A percentile compares a stretch with the other conserved stretches of the same genome.
Conservation (phyloP, 176 grass and related monocot genomes). For the Eleusine coracana region DNA sequence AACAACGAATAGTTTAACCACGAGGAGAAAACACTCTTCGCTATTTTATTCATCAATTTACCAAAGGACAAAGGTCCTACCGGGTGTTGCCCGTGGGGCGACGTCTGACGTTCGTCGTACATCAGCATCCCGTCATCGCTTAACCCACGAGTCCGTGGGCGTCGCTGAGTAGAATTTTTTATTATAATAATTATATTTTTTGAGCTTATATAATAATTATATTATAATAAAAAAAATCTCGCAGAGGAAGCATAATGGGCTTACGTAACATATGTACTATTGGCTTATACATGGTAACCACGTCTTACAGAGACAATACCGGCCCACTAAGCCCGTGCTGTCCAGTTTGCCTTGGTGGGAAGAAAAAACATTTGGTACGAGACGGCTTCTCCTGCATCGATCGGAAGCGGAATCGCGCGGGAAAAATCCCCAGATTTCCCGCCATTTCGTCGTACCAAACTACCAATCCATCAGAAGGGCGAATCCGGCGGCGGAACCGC, state of each 20-base stretch:
- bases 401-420: constrained; percentile 29
- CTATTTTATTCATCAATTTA: too few relatives aligned
- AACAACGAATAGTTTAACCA: neutral
- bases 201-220: too few relatives aligned
- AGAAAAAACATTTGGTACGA: too few relatives aligned
- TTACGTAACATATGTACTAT: neutral
- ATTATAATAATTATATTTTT: too few relatives aligned
- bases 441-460: constrained; percentile 10
- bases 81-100: too few relatives aligned
- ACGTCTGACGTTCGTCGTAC: too few relatives aligned
- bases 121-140: too few relatives aligned
- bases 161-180: neutral
- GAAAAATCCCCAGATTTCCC: constrained; percentile 23
- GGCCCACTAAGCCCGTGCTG: neutral
- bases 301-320: neutral
- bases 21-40: neutral
- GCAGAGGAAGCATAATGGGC: neutral
- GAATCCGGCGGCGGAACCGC: constrained; percentile 24
- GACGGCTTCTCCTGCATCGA: neutral
- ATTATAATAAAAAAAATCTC: too few relatives aligned
- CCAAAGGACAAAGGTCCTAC: too few relatives aligned
- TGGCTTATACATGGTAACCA: neutral
- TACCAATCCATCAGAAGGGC: neutral
- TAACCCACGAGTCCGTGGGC: neutral
- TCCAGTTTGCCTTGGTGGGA: neutral